Evolutionary conservation across 495 filamentous ascomycete species (phyloP).

Genomic region (Parathielavia appendiculata): DNA sequence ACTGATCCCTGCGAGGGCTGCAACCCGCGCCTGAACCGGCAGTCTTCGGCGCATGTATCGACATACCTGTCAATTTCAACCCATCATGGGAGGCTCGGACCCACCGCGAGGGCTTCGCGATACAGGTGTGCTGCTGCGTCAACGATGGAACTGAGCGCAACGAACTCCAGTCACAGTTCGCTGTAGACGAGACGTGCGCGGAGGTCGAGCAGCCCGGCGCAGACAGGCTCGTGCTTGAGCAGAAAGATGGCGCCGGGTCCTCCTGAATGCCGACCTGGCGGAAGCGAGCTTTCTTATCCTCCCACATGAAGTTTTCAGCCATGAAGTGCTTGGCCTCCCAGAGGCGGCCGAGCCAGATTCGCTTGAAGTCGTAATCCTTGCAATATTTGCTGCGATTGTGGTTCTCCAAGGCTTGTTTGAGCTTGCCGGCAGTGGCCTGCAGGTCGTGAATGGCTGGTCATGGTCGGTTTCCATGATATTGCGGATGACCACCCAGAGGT

Average conservation of each 20-base stretch:
- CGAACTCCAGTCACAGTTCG: constrained; percentile 24
- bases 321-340: constrained; percentile 22
- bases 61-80: constrained; percentile 3
- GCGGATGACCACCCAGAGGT: constrained; percentile 31
- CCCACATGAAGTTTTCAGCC: constrained; percentile 21
- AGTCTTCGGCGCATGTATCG: constrained; percentile 9
- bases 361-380: constrained; percentile 17
- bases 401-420: constrained; percentile 13
- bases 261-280: constrained; percentile 3
- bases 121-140: constrained; percentile 23
- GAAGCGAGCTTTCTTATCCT: constrained; percentile 16
- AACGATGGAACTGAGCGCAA: constrained; percentile 15
- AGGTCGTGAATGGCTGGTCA: constrained; percentile 18
- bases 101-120: constrained; percentile 8
- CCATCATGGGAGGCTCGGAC: constrained; percentile 15
- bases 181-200: constrained; percentile 27
- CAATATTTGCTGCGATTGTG: not conserved
- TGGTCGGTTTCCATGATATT: constrained; percentile 27
- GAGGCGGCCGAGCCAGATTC: constrained; percentile 12
- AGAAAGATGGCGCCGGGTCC: constrained; percentile 17
- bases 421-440: constrained; percentile 15
- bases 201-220: constrained; percentile 27
- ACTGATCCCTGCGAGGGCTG: not conserved
- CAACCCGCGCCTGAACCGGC: constrained; percentile 8
- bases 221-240: constrained; percentile 26